Percentiles rank a stretch among this genome's conserved stretches.
Evolutionary conservation across 176 grass and related monocot genomes (phyloP).

Genomic region (Cocos nucifera): DNA sequence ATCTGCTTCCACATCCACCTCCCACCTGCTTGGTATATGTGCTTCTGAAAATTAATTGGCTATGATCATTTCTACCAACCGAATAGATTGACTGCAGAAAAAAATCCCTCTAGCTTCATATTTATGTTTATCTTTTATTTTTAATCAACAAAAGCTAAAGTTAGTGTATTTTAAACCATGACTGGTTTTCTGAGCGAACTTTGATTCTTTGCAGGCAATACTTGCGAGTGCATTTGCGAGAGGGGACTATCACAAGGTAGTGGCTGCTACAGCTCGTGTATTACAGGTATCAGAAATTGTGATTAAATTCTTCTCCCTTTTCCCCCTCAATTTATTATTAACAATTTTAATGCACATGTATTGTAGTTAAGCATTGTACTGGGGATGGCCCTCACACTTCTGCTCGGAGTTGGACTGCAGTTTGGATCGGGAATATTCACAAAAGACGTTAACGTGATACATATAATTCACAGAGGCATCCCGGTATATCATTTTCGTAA

Average conservation of each 20-base stretch:
- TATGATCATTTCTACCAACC: too few relatives aligned
- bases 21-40: too few relatives aligned
- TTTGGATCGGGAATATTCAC: constrained; percentile 35
- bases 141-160: too few relatives aligned
- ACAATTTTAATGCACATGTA: not conserved
- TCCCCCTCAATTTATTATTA: not conserved
- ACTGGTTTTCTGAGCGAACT: too few relatives aligned
- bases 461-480: constrained; percentile 25
- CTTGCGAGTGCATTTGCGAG: constrained; percentile 80
- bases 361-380: constrained; percentile 33
- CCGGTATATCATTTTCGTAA: constrained; percentile 17
- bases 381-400: constrained; percentile 24
- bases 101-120: too few relatives aligned
- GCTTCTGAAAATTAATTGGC: too few relatives aligned
- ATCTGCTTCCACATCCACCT: too few relatives aligned
- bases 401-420: constrained; percentile 21
- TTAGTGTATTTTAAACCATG: too few relatives aligned
- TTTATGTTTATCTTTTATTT: too few relatives aligned
- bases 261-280: constrained; percentile 51
- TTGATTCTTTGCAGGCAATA: constrained; percentile 50
- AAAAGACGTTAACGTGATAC: constrained; percentile 25
- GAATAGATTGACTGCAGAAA: too few relatives aligned
- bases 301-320: not conserved
- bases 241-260: constrained; percentile 51
- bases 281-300: constrained; percentile 50